Percentiles rank a stretch among this genome's conserved stretches.
Evolutionary conservation across 176 grass and related monocot genomes (phyloP).

Genomic region (Bolboschoenus planiculmis): DNA sequence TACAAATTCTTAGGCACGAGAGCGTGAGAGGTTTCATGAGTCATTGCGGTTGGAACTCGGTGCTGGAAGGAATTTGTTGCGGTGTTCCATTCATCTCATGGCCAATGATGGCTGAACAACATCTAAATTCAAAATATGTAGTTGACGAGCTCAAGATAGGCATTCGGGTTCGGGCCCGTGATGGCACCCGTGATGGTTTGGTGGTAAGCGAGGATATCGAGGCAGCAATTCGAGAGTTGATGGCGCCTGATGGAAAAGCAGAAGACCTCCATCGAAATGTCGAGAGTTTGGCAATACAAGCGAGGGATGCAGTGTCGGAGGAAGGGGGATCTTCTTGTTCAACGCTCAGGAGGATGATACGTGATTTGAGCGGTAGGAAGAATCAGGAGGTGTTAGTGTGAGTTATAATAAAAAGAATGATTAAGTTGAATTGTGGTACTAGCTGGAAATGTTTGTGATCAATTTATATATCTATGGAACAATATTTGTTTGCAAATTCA

Average conservation of each 20-base stretch:
- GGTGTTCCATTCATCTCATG: background rate
- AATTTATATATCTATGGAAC: too few relatives aligned
- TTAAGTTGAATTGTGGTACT: background rate
- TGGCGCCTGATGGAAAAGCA: background rate
- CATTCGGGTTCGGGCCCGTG: background rate
- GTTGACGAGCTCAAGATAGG: constrained; percentile 18
- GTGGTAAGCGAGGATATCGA: background rate
- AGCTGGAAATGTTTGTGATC: too few relatives aligned
- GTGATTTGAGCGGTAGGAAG: background rate
- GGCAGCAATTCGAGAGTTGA: background rate
- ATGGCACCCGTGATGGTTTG: constrained; percentile 14
- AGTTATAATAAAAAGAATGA: background rate
- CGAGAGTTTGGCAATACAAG: background rate
- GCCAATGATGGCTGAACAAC: constrained; percentile 18
- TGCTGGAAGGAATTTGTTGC: constrained; percentile 1
- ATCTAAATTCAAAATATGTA: constrained; percentile 11
- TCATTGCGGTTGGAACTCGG: constrained; percentile 9
- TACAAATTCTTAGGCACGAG: constrained; percentile 9
- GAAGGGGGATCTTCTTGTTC: background rate
- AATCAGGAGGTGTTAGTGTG: background rate
- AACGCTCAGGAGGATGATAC: background rate
- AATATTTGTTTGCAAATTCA: too few relatives aligned
- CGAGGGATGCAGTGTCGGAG: background rate
- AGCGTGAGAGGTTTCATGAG: constrained; percentile 6
- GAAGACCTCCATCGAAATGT: background rate